These are phyloP conservation scores for Eucalyptus pauciflora DNA, from an alignment of 345 rosid genomes.

Conservation along the genomic window DNA sequence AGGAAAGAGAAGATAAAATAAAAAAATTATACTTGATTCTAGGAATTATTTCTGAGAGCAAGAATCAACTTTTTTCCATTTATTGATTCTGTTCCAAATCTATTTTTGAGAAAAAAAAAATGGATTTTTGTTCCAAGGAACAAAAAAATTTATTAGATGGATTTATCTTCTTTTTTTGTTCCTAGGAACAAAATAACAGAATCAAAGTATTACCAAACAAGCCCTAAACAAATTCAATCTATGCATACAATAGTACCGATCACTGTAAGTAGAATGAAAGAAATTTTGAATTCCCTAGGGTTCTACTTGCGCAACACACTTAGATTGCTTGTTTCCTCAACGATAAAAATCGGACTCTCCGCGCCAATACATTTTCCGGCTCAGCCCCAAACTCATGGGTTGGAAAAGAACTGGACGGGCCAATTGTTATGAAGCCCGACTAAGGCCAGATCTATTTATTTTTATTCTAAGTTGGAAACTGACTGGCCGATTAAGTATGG, in stretches of 20 bases:
- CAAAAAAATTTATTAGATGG: too few species aligned
- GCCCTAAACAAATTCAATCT: neutral
- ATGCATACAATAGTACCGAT: neutral
- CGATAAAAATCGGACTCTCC: neutral
- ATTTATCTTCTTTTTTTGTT: too few species aligned
- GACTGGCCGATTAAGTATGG: neutral
- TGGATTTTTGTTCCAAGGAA: rapidly evolving
- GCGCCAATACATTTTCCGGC: neutral
- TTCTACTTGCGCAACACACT: neutral
- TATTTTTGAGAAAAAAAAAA: too few species aligned
- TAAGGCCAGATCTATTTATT: neutral
- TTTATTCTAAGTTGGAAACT: neutral
- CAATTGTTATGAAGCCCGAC: neutral
- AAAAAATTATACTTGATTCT: too few species aligned
- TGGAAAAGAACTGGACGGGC: neutral
- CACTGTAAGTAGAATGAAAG: neutral
- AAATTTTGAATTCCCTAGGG: neutral
- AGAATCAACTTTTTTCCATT: too few species aligned
- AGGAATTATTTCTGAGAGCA: too few species aligned
- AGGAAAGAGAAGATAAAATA: too few species aligned
- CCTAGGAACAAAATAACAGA: too few species aligned
- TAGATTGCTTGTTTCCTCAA: neutral
- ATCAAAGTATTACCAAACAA: too few species aligned
- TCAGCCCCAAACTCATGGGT: neutral
- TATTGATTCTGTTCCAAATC: rapidly evolving